A percentile compares a stretch with the other conserved stretches of the same genome.
Conservation (phyloP, 2,329 filamentous ascomycete genomes). For the Leptographium procerum region DNA sequence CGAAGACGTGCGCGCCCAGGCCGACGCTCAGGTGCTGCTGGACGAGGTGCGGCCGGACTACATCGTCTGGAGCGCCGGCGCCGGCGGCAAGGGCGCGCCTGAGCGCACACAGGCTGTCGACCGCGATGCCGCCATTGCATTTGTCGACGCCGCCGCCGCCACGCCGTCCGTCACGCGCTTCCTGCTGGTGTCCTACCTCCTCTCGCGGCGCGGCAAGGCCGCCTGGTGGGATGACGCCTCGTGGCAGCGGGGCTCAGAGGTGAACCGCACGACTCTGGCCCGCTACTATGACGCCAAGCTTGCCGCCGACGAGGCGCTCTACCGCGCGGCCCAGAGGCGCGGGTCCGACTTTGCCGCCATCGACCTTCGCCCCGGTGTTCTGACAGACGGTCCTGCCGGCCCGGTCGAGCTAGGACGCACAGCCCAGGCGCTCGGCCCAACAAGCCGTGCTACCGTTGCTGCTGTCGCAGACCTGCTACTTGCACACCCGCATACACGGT, state of each 20-base stretch:
- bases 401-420: constrained; percentile 37
- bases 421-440: constrained; percentile 23
- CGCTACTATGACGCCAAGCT: constrained; percentile 51
- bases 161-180: constrained; percentile 47
- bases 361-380: constrained; percentile 38
- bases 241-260: constrained; percentile 30
- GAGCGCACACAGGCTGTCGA: constrained; percentile 37
- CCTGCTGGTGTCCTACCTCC: constrained; percentile 52
- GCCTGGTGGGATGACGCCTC: constrained; percentile 43
- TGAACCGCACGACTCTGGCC: constrained; percentile 31
- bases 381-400: constrained; percentile 37
- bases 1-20: constrained; percentile 55
- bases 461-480: constrained; percentile 44
- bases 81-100: constrained; percentile 47
- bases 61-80: constrained; percentile 57
- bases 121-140: constrained; percentile 50
- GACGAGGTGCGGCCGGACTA: constrained; percentile 51
- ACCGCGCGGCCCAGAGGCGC: constrained; percentile 29
- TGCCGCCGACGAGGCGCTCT: constrained; percentile 45
- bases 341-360: constrained; percentile 33
- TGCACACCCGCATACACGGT: constrained; percentile 31
- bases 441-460: constrained; percentile 50
- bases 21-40: constrained; percentile 51
- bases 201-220: constrained; percentile 38
- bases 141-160: constrained; percentile 47